Conservation (phyloP, 495 filamentous ascomycete species). For the Parathielavia appendiculata region DNA sequence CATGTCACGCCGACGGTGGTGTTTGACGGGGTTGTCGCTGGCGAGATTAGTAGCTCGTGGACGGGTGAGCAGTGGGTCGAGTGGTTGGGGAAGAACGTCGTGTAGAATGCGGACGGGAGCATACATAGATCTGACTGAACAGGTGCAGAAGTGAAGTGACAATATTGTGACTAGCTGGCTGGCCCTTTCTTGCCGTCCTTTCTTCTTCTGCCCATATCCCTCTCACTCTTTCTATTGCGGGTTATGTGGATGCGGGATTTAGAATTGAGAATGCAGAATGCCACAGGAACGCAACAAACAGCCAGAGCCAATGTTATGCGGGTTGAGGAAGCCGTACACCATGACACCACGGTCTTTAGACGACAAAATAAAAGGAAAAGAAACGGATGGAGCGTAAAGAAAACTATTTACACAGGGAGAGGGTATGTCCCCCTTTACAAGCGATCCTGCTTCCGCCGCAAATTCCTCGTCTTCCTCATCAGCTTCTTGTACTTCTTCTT, state of each 20-base stretch:
- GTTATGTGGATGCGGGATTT: slow-evolving; percentile 1
- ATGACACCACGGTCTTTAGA: slow-evolving; percentile 12
- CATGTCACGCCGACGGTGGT: slow-evolving; percentile 88
- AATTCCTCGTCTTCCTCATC: slow-evolving; percentile 81
- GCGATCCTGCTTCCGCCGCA: slow-evolving; percentile 80
- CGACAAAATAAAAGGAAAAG: slow-evolving; percentile 6
- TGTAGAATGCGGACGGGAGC: slow-evolving; percentile 39
- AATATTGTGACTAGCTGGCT: not conserved
- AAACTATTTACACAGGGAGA: slow-evolving; percentile 25
- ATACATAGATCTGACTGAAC: not conserved
- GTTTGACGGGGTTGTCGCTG: slow-evolving; percentile 79
- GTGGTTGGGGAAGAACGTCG: slow-evolving; percentile 75
- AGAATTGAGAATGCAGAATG: slow-evolving; percentile 1
- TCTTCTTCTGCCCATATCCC: not conserved
- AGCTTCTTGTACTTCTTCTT: slow-evolving; percentile 99
- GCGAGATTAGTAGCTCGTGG: slow-evolving; percentile 72
- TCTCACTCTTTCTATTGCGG: not conserved
- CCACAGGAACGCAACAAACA: not conserved
- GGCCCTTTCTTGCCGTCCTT: not conserved
- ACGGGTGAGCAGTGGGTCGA: slow-evolving; percentile 73
- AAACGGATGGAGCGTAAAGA: slow-evolving; percentile 8
- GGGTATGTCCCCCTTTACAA: slow-evolving; percentile 31
- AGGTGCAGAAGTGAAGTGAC: not conserved
- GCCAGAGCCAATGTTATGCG: slow-evolving; percentile 3
- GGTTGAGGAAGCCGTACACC: not conserved